Conservation (phyloP, 2,329 filamentous ascomycete genomes). For the Trichoderma endophyticum region DNA sequence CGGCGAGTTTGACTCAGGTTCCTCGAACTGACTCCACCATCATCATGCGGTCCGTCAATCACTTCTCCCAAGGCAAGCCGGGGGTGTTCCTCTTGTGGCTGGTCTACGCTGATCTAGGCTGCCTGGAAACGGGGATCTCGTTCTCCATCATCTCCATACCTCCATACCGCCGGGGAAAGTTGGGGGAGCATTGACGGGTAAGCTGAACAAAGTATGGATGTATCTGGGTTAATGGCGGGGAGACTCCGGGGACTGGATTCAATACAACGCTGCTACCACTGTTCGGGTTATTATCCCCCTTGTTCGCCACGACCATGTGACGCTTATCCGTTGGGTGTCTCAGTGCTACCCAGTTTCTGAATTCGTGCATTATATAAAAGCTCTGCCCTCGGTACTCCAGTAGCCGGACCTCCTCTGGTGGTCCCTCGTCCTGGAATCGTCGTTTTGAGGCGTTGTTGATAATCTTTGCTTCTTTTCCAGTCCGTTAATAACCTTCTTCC, state of each 20-base stretch:
- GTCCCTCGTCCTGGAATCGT: neutral
- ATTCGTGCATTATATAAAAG: neutral
- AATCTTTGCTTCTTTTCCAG: neutral
- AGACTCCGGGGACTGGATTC: neutral
- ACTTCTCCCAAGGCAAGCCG: neutral
- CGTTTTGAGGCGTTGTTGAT: neutral
- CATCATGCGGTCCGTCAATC: neutral
- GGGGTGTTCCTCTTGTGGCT: neutral
- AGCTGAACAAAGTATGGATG: neutral
- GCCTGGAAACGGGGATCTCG: constrained; percentile 12
- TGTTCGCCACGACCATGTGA: constrained; percentile 9
- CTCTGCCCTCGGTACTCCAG: neutral
- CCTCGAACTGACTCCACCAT: constrained; percentile 3
- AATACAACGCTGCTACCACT: neutral
- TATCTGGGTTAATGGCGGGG: neutral
- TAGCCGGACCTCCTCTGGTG: neutral
- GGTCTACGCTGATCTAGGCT: constrained; percentile 8
- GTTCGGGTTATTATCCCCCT: neutral
- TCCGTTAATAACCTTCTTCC: neutral
- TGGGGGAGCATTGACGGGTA: constrained; percentile 3
- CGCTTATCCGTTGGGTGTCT: neutral
- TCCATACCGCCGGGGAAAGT: constrained; percentile 14
- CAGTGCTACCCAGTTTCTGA: neutral
- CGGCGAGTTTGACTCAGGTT: neutral
- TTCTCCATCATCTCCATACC: constrained; percentile 4